Evolutionary conservation across 768 basidiomycete species (phyloP), one percentile per base, ranked within the genome.

Genomic region (Auriscalpium orientale): DNA sequence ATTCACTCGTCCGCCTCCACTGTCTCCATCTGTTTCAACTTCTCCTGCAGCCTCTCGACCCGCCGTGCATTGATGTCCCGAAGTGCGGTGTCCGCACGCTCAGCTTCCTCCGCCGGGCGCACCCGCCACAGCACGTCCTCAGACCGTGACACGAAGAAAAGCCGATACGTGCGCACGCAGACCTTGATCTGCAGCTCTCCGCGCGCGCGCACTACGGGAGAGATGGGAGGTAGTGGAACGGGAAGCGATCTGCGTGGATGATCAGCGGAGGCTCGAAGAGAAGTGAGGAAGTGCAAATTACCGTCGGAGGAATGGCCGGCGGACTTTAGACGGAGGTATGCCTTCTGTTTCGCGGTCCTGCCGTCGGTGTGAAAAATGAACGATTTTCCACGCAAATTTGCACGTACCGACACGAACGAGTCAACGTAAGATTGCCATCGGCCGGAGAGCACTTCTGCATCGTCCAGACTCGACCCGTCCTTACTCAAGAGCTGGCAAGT

Each of bases 351-450:
- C 70, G 54, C 81, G 80, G 34, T 73, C 76, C 87, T 28, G 28
- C 28, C 28, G 4, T 28, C 28, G 28, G 7, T 28, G 28, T 89
- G 58, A n/a, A 43, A 44, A 38, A 10, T 13, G 37, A 28, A 28
- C 8, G 21, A 51, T 20, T 54, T 44, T 44, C 33, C 45, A 37
- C 16, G 37, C 13, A 33, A 15, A 28, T 22, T 8, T 54, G 28
- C 16, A 64, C 79, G 10, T 63, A 89, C 82, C 56, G 83, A 81
- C 55, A 87, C 84, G 66, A 80, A 91, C 0, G 87, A 82, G 53
- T 89, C 85, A 53, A 91, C 80, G 66, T 91, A 91, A 0, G 79
- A 72, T 61, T 89, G 85, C 89, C 89, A 92, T 43, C 89, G 77
- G 4, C 83, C 85, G 11, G 83, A 86, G 54, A 87, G 69, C 16